phyloP scores from a whole-genome alignment of 495 filamentous ascomycete genomes.

The Tuber aestivum region DNA sequence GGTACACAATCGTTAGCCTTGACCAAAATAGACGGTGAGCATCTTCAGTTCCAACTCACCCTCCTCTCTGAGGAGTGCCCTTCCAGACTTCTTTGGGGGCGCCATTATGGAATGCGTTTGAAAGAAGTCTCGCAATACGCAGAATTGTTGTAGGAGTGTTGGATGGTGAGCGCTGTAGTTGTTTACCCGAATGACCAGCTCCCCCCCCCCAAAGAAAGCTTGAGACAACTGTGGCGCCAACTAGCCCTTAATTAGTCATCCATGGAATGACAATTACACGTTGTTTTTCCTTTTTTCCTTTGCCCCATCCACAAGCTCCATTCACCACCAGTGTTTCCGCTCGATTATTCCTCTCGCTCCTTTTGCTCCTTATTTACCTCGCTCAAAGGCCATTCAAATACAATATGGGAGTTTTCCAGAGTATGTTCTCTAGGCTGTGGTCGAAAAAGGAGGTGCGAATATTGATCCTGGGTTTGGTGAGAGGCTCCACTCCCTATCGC shows the following conservation, averaged over 20 bases:
- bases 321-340: constrained; percentile 26
- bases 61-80: constrained; percentile 45
- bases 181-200: not conserved
- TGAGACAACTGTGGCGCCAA: not conserved
- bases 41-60: constrained; percentile 18
- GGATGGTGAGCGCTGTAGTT: not conserved
- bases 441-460: constrained; percentile 96
- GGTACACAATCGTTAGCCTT: not conserved
- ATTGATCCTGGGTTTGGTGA: constrained; percentile 87
- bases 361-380: not conserved
- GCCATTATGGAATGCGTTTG: constrained; percentile 31
- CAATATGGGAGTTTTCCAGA: constrained; percentile 76
- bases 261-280: constrained; percentile 3
- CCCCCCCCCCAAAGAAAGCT: not conserved
- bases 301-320: constrained; percentile 14
- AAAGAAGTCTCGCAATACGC: not conserved
- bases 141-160: not conserved
- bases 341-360: not conserved
- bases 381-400: not conserved
- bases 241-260: not conserved
- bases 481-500: constrained; percentile 33
- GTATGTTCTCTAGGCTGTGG: constrained; percentile 69
- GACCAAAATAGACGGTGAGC: not conserved
- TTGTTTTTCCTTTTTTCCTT: constrained; percentile 4
- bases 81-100: constrained; percentile 47